Percentiles rank a stretch among this genome's conserved stretches.
Conservation (phyloP, 257 asterid species). For the Orobanche coerulescens region DNA sequence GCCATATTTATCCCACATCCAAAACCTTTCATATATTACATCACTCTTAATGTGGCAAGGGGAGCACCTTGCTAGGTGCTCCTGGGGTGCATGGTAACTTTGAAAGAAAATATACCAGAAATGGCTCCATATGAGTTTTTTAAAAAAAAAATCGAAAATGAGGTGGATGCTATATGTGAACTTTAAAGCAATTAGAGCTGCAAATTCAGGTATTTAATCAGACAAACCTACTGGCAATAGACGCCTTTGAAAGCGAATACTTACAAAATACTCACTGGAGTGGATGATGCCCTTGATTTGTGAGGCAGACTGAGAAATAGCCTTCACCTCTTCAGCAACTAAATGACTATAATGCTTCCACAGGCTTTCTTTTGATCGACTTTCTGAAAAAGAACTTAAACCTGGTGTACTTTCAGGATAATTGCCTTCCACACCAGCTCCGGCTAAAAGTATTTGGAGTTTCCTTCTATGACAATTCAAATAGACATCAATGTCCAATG, state of each 20-base stretch:
- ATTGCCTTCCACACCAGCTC: conserved; percentile 47
- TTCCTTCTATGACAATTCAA: conserved; percentile 83
- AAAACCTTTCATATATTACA: too few species aligned
- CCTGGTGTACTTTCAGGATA: conserved; percentile 34
- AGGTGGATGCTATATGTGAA: neutral
- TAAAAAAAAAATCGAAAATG: neutral
- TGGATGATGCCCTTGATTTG: conserved; percentile 48
- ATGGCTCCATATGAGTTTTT: neutral
- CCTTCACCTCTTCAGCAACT: conserved; percentile 80
- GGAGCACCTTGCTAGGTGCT: too few species aligned
- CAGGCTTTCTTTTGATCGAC: conserved; percentile 50
- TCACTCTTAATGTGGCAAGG: too few species aligned
- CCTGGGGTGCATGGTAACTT: too few species aligned
- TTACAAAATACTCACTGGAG: conserved; percentile 43
- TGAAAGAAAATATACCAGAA: neutral
- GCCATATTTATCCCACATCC: too few species aligned
- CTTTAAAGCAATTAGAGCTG: neutral
- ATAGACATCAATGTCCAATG: conserved; percentile 55
- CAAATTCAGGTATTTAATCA: conserved; percentile 1
- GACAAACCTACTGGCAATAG: neutral
- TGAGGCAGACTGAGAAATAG: conserved; percentile 64
- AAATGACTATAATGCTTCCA: conserved; percentile 48
- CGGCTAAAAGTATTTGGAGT: conserved; percentile 66
- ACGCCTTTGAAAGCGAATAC: conserved; percentile 24
- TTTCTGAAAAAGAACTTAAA: conserved; percentile 34